Evolutionary conservation across 768 basidiomycete genomes (phyloP).

Genomic region (Lactifluus pinguis): DNA sequence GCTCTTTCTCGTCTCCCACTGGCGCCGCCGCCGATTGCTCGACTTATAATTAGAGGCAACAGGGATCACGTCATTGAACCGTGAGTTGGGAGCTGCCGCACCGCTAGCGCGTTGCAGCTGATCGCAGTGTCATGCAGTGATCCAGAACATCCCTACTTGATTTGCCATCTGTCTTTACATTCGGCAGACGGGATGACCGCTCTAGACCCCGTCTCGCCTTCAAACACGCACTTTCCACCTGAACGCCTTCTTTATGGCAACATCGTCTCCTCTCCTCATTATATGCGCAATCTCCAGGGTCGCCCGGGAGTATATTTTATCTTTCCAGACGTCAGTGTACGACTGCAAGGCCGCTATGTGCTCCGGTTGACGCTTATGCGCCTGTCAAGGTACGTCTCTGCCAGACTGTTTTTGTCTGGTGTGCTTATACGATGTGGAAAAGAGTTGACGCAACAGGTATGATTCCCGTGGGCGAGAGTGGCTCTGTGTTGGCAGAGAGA

Average conservation of each 20-base stretch:
- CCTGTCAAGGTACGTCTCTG: constrained; percentile 58
- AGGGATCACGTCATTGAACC: constrained; percentile 65
- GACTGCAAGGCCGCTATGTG: constrained; percentile 66
- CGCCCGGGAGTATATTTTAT: constrained; percentile 79
- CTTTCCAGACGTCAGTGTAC: constrained; percentile 85
- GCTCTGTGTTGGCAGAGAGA: constrained; percentile 60
- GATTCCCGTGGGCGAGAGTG: constrained; percentile 37
- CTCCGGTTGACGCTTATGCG: constrained; percentile 65
- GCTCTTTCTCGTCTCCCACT: constrained; percentile 74
- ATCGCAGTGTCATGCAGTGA: constrained; percentile 42
- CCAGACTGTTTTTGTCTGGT: not conserved
- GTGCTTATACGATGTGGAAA: constrained; percentile 33
- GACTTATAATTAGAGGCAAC: constrained; percentile 64
- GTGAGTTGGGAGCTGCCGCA: constrained; percentile 42
- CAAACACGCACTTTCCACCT: constrained; percentile 37
- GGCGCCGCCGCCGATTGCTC: constrained; percentile 76
- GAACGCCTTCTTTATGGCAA: constrained; percentile 74
- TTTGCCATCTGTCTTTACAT: constrained; percentile 73
- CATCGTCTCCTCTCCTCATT: constrained; percentile 73
- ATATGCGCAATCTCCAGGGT: constrained; percentile 72
- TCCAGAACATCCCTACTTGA: constrained; percentile 77
- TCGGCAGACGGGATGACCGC: constrained; percentile 56
- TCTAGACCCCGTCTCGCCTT: constrained; percentile 56
- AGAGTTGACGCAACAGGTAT: constrained; percentile 41
- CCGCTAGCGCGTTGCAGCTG: constrained; percentile 6